Evolutionary conservation across 1,284 basidiomycete species (phyloP).

Genomic region (Fomitiporia mediterranea): DNA sequence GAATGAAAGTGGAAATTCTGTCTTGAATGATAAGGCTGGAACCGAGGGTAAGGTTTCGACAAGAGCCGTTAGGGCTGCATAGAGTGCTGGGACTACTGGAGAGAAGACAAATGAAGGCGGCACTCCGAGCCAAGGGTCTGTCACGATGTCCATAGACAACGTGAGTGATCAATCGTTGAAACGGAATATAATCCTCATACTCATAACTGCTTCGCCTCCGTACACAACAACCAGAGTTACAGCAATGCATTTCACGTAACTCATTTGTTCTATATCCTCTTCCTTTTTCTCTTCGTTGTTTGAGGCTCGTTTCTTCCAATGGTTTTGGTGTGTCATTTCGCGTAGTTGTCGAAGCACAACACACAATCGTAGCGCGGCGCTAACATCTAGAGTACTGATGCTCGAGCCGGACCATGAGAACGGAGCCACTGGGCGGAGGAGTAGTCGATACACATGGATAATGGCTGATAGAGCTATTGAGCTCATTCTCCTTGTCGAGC

Average conservation of each 20-base stretch:
- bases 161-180: conserved; percentile 1
- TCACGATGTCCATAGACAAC: too few species aligned
- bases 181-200: conserved; percentile 33
- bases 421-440: conserved; percentile 56
- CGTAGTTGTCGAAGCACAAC: conserved; percentile 61
- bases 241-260: conserved; percentile 51
- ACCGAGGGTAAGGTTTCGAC: conserved; percentile 57
- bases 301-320: conserved; percentile 29
- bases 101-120: conserved; percentile 70
- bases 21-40: conserved; percentile 44
- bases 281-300: conserved; percentile 1
- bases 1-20: conserved; percentile 59
- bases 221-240: conserved; percentile 64
- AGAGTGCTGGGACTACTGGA: conserved; percentile 52
- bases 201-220: conserved; percentile 64
- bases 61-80: conserved; percentile 47
- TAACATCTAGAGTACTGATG: conserved; percentile 59
- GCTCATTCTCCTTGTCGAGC: too few species aligned
- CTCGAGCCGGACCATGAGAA: conserved; percentile 62
- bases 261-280: conserved; percentile 40
- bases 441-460: conserved; percentile 47
- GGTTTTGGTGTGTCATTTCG: conserved; percentile 43
- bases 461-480: conserved; percentile 36
- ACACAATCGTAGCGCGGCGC: conserved; percentile 62
- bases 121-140: conserved; percentile 59